A percentile compares a stretch with the other conserved stretches of the same genome.
Evolutionary conservation across 2,329 filamentous ascomycete genomes (phyloP).

Genomic region (Diaporthe amygdali): DNA sequence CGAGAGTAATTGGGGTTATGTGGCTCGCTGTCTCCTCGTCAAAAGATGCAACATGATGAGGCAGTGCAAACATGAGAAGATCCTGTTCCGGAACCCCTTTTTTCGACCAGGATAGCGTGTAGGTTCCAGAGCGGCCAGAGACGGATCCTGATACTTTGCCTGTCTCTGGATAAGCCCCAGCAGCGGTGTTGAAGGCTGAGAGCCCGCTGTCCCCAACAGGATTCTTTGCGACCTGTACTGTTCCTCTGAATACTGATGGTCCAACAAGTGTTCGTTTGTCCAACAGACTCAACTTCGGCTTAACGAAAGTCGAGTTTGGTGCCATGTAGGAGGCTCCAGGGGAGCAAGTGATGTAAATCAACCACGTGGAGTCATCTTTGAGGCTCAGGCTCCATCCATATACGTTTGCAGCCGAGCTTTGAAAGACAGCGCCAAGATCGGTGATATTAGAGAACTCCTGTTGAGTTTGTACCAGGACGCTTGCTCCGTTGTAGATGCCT

Average conservation of each 20-base stretch:
- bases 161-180: background rate
- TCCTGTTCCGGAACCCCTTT: background rate
- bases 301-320: background rate
- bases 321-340: background rate
- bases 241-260: background rate
- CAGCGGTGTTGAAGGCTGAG: background rate
- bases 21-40: constrained; percentile 59
- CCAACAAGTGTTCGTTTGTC: background rate
- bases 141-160: background rate
- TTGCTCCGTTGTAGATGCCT: background rate
- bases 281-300: background rate
- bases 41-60: constrained; percentile 83
- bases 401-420: background rate
- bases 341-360: background rate
- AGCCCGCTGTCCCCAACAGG: background rate
- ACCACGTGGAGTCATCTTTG: background rate
- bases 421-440: background rate
- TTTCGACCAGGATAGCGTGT: background rate
- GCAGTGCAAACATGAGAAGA: constrained; percentile 86
- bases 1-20: constrained; percentile 63
- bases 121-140: background rate
- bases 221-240: background rate
- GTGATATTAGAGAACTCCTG: background rate
- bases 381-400: background rate
- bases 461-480: background rate